Base-by-base conservation (phyloP, 352 stramenopile species). In the Phytophthora pluvialis region DNA sequence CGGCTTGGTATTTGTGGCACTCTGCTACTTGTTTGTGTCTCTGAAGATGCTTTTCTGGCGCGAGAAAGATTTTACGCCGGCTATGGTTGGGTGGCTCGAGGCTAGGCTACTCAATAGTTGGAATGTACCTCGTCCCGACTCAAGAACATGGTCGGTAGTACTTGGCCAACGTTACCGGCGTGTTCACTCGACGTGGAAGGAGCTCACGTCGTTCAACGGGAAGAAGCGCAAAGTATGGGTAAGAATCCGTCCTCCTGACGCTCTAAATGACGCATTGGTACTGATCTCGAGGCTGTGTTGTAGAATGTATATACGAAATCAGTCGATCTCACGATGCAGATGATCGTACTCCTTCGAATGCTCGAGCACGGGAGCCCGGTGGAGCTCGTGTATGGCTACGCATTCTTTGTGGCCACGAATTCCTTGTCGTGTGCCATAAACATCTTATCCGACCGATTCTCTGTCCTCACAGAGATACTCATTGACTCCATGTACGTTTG, bases 191-290 rank as follows among this genome's bases (percentile, higher is more conserved):
- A 26, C 28, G 3, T 72, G 62, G 67, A 59, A 10, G 9, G 51
- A 75, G 1, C n/a, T 64, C 5, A 75, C 62, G 0, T 50, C 57
- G 1, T 75, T 69, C 42, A 53, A 62, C 21, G 62, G 67, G 3
- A 64, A 50, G 5, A 62, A 65, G 3, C 55, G 67, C 5, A 72
- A 65, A 33, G 4, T 64, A 18, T 72, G 61, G 67, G 67, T 72
- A 60, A 12, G 48, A 36, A 21, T n/a, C n/a, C n/a, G n/a, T n/a
- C n/a, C n/a, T n/a, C n/a, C n/a, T n/a, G n/a, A n/a, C n/a, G n/a
- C n/a, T n/a, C n/a, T n/a, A n/a, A n/a, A n/a, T n/a, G n/a, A n/a
- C n/a, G n/a, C n/a, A n/a, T n/a, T n/a, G n/a, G n/a, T n/a, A 46
- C 39, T 26, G 12, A 16, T 42, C 18, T 42, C 36, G 36, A n/a